Conservation (phyloP, 1,284 basidiomycete species). For the Xerocomus amazonicus region DNA sequence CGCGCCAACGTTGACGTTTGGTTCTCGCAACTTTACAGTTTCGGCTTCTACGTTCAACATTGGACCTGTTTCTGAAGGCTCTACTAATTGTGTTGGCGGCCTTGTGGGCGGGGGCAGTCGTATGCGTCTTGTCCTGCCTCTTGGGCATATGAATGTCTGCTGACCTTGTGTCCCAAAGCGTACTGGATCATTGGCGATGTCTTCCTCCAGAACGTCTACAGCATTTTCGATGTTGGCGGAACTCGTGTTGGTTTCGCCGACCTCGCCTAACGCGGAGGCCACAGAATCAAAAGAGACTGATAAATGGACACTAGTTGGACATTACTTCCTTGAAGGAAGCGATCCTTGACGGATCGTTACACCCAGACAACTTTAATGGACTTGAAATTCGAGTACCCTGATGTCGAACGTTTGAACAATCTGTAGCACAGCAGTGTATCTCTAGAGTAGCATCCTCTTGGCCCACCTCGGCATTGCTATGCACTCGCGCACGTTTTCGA, state of each 20-base stretch:
- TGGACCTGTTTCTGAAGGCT: conserved; percentile 22
- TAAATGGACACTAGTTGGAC: background rate
- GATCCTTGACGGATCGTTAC: conserved; percentile 2
- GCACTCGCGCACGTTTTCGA: conserved; percentile 85
- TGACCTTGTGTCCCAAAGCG: conserved; percentile 12
- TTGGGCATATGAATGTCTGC: background rate
- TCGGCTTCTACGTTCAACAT: conserved; percentile 30
- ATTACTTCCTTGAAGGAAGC: background rate
- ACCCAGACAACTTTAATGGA: background rate
- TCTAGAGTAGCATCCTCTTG: conserved; percentile 66
- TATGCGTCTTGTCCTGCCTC: conserved; percentile 7
- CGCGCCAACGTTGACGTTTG: conserved; percentile 25
- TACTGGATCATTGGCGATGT: conserved; percentile 32
- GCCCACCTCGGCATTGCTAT: conserved; percentile 89
- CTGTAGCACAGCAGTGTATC: background rate
- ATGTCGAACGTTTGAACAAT: background rate
- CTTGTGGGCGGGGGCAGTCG: conserved; percentile 26
- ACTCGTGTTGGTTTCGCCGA: conserved; percentile 30
- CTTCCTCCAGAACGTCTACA: conserved; percentile 32
- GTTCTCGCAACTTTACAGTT: conserved; percentile 25
- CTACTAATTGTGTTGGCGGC: conserved; percentile 27
- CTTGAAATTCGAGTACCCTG: background rate
- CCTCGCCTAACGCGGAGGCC: conserved; percentile 15
- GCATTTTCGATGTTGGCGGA: conserved; percentile 27
- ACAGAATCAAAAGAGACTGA: background rate